Percentiles rank a stretch among this genome's conserved stretches.
These are phyloP conservation scores for Monosporascus sp. DNA, from an alignment of 2,329 filamentous ascomycete genomes.

Conservation along the genomic window DNA sequence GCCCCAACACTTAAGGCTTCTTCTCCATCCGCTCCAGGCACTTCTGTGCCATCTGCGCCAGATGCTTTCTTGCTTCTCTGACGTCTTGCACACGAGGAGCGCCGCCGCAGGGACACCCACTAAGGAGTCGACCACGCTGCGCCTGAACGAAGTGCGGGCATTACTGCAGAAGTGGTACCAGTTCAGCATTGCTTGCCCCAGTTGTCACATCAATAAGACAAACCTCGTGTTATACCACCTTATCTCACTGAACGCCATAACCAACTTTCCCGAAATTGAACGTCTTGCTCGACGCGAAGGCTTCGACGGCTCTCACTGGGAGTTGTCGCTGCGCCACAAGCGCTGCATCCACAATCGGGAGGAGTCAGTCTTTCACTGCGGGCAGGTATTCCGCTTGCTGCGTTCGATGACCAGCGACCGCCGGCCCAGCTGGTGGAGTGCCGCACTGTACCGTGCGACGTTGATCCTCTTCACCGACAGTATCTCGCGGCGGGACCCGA, in stretches of 20 bases:
- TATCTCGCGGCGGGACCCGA: constrained; percentile 43
- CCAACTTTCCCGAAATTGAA: constrained; percentile 63
- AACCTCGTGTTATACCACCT: constrained; percentile 67
- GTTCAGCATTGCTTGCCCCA: constrained; percentile 50
- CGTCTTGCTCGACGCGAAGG: constrained; percentile 57
- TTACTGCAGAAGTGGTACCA: constrained; percentile 63
- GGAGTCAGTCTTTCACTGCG: constrained; percentile 61
- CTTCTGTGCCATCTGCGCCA: constrained; percentile 60
- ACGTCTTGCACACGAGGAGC: constrained; percentile 40
- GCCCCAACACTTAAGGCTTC: constrained; percentile 56
- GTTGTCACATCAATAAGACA: constrained; percentile 55
- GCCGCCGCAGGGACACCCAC: constrained; percentile 42
- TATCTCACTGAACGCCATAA: constrained; percentile 63
- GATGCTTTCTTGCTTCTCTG: constrained; percentile 59
- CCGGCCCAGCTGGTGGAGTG: constrained; percentile 66
- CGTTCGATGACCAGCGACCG: constrained; percentile 53
- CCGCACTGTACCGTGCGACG: constrained; percentile 61
- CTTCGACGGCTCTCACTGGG: constrained; percentile 50
- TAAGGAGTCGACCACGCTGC: constrained; percentile 52
- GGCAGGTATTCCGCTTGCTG: constrained; percentile 59
- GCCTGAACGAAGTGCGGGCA: constrained; percentile 59
- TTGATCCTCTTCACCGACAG: constrained; percentile 60
- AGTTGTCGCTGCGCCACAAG: constrained; percentile 50
- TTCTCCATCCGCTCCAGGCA: constrained; percentile 63
- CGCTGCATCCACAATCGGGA: constrained; percentile 58